phyloP scores from a whole-genome alignment of 2,329 filamentous ascomycete genomes.

The Grosmannia huntii region DNA sequence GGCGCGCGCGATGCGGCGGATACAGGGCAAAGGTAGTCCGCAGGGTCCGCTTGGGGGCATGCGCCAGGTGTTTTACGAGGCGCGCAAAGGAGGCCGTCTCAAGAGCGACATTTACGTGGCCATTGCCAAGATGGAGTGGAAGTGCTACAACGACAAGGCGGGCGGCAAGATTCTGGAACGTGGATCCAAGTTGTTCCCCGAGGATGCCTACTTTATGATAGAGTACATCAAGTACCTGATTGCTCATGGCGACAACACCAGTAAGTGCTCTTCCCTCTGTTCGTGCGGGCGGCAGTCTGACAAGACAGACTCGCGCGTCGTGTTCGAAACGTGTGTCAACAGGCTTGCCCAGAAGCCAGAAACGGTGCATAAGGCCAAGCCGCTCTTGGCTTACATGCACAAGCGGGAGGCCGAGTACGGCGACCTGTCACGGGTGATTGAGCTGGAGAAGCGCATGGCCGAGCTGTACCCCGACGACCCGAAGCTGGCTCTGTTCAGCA shows the following conservation, averaged over 20 bases:
- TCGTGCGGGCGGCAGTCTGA: constrained; percentile 12
- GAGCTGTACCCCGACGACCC: constrained; percentile 89
- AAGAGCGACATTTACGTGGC: constrained; percentile 93
- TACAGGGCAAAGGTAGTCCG: constrained; percentile 69
- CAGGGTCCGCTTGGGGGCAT: constrained; percentile 52
- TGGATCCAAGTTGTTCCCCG: constrained; percentile 83
- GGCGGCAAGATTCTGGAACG: constrained; percentile 94
- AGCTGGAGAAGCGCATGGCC: constrained; percentile 83
- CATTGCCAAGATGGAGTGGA: constrained; percentile 83
- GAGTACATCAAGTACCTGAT: constrained; percentile 95
- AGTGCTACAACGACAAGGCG: constrained; percentile 88
- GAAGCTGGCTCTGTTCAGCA: constrained; percentile 59
- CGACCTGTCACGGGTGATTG: constrained; percentile 79
- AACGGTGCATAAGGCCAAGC: constrained; percentile 61
- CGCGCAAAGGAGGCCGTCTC: constrained; percentile 72
- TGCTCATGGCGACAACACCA: constrained; percentile 82
- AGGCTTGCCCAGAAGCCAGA: constrained; percentile 68
- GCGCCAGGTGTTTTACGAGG: constrained; percentile 79
- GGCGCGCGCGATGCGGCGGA: constrained; percentile 84
- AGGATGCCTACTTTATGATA: constrained; percentile 84
- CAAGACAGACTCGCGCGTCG: constrained; percentile 68
- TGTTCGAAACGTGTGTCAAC: constrained; percentile 89
- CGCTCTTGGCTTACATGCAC: constrained; percentile 84
- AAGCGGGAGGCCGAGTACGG: constrained; percentile 91
- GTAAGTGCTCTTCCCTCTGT: constrained; percentile 39